A percentile compares a stretch with the other conserved stretches of the same genome.
Evolutionary conservation across 208 protist species (phyloP).

Genomic region (Crithidia fasciculata): DNA sequence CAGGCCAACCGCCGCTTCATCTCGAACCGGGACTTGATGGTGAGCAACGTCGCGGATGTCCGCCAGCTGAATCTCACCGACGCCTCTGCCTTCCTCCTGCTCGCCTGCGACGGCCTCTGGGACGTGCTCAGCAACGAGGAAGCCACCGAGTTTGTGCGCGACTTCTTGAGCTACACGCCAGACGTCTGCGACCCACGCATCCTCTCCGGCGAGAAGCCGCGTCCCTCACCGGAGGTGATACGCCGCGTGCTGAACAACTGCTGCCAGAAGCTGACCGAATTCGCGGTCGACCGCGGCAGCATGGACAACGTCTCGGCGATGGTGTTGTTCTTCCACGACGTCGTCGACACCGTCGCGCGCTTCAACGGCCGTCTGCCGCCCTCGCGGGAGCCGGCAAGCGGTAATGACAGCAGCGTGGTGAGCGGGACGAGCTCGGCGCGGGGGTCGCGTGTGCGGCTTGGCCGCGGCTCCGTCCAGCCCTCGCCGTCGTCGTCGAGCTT

Average conservation of each 20-base stretch:
- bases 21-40: slow-evolving; percentile 64
- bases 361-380: slow-evolving; percentile 33
- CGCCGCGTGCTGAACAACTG: slow-evolving; percentile 72
- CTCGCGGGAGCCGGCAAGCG: background rate
- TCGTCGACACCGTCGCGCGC: slow-evolving; percentile 64
- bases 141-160: slow-evolving; percentile 74
- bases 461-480: slow-evolving; percentile 10
- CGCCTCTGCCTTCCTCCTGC: slow-evolving; percentile 71
- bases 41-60: slow-evolving; percentile 83
- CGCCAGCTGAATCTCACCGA: slow-evolving; percentile 76
- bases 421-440: slow-evolving; percentile 1
- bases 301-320: slow-evolving; percentile 85
- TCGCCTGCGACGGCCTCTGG: slow-evolving; percentile 91
- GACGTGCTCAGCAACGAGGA: slow-evolving; percentile 89
- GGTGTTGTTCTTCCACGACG: slow-evolving; percentile 84
- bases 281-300: slow-evolving; percentile 79
- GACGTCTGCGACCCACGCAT: slow-evolving; percentile 54
- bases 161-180: slow-evolving; percentile 81
- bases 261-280: slow-evolving; percentile 81
- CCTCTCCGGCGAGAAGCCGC: slow-evolving; percentile 37
- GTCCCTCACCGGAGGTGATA: slow-evolving; percentile 51
- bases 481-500: slow-evolving; percentile 12
- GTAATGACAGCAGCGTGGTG: background rate
- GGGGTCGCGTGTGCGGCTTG: background rate
- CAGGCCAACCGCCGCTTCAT: slow-evolving; percentile 31